A percentile compares a stretch with the other conserved stretches of the same genome.
Evolutionary conservation across 495 filamentous ascomycete genomes (phyloP).

Genomic region (Aeminium ludgeri): DNA sequence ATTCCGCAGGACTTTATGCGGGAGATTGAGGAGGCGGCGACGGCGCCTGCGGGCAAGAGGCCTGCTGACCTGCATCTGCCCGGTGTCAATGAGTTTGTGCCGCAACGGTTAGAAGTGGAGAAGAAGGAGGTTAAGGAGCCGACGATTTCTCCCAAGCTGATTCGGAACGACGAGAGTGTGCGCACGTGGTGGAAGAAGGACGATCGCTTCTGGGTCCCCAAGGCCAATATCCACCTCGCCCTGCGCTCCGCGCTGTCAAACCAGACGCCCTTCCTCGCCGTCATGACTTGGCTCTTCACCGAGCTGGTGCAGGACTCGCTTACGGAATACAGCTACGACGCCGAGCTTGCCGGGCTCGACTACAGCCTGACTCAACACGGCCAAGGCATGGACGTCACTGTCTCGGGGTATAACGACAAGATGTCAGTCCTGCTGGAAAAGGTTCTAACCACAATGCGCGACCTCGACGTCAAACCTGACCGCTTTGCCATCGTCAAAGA

Average conservation of each 20-base stretch:
- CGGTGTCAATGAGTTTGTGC: constrained; percentile 91
- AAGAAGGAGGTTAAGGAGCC: constrained; percentile 73
- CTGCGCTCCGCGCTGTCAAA: constrained; percentile 63
- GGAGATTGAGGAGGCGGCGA: constrained; percentile 46
- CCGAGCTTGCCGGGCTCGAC: constrained; percentile 78
- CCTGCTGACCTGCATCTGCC: constrained; percentile 66
- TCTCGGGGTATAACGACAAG: constrained; percentile 93
- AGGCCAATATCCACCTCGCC: constrained; percentile 67
- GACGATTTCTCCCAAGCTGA: constrained; percentile 57
- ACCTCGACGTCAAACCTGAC: constrained; percentile 63
- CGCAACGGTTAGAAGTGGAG: constrained; percentile 81
- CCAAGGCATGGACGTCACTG: constrained; percentile 58
- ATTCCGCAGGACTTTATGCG: constrained; percentile 61
- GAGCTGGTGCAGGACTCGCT: constrained; percentile 80
- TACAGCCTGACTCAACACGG: constrained; percentile 58
- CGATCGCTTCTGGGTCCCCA: constrained; percentile 96
- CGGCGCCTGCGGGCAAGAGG: constrained; percentile 38
- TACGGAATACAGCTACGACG: constrained; percentile 91
- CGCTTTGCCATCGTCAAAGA: constrained; percentile 90
- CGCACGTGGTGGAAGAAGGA: constrained; percentile 99
- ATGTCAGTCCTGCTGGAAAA: constrained; percentile 81
- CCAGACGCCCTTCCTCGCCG: constrained; percentile 56
- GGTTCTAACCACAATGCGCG: constrained; percentile 70
- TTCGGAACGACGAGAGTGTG: constrained; percentile 67
- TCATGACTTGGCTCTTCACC: constrained; percentile 67